Conservation (phyloP, 352 stramenopile species). For the Pythium apleroticum region DNA sequence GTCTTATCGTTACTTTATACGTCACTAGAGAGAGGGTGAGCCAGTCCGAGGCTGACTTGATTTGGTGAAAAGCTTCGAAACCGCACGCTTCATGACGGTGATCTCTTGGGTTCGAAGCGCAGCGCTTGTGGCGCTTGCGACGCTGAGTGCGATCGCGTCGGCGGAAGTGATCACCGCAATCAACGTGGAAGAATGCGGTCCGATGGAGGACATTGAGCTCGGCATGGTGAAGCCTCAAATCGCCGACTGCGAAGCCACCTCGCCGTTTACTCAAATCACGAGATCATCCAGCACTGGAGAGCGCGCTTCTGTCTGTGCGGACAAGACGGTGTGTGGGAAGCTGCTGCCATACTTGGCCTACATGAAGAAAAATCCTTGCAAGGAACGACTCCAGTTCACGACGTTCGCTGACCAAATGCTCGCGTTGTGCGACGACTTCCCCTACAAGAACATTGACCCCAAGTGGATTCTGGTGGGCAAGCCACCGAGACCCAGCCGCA, state of each 20-base stretch:
- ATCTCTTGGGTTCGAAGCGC: background rate
- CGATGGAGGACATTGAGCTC: constrained; percentile 17
- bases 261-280: background rate
- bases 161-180: constrained; percentile 7
- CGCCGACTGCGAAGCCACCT: constrained; percentile 5
- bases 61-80: background rate
- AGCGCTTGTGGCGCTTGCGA: background rate
- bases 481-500: background rate
- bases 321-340: constrained; percentile 1
- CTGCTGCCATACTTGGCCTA: constrained; percentile 19
- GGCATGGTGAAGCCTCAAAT: constrained; percentile 11
- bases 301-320: constrained; percentile 2
- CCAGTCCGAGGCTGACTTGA: background rate
- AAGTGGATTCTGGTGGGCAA: constrained; percentile 19
- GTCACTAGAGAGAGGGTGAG: background rate
- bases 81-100: background rate
- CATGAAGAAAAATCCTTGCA: constrained; percentile 16
- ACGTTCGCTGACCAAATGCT: constrained; percentile 13
- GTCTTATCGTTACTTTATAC: constrained; percentile 2
- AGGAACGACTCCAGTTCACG: constrained; percentile 1
- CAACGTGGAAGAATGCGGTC: background rate
- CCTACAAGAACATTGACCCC: constrained; percentile 14
- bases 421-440: constrained; percentile 9
- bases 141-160: background rate
- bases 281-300: background rate